Conservation (phyloP, 2,329 filamentous ascomycete genomes). For the Aspergillus fumigatiaffinis region DNA sequence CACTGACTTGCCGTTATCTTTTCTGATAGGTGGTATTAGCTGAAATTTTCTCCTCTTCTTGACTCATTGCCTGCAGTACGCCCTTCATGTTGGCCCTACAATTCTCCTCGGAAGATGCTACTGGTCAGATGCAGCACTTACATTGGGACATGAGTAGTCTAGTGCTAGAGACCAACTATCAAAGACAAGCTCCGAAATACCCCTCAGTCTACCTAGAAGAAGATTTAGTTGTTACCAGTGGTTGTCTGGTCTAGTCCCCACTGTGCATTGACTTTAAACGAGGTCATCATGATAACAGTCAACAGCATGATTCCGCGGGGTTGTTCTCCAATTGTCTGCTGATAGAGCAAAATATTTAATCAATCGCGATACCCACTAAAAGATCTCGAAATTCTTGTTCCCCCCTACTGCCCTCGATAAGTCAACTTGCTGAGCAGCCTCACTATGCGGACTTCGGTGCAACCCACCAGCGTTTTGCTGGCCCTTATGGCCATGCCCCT, state of each 20-base stretch:
- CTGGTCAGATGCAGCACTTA: not conserved
- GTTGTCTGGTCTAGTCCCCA: not conserved
- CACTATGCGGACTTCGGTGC: slow-evolving; percentile 25
- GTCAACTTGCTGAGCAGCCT: not conserved
- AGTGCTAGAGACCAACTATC: not conserved
- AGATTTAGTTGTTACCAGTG: too few species aligned
- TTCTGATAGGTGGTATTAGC: not conserved
- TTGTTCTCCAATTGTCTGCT: not conserved
- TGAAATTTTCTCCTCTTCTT: not conserved
- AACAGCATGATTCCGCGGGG: not conserved
- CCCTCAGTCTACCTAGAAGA: not conserved
- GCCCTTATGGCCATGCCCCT: slow-evolving; percentile 23
- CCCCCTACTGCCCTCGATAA: not conserved
- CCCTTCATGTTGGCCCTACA: not conserved
- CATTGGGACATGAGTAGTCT: too few species aligned
- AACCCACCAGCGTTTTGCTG: slow-evolving; percentile 21
- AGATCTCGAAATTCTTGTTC: not conserved
- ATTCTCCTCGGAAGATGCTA: not conserved
- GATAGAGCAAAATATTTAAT: not conserved
- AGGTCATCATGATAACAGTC: not conserved
- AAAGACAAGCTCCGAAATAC: not conserved
- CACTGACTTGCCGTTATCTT: not conserved
- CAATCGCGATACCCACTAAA: not conserved
- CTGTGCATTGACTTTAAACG: not conserved
- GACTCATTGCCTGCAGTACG: not conserved